A percentile compares a stretch with the other conserved stretches of the same genome.
Evolutionary conservation across 495 filamentous ascomycete species (phyloP).

Genomic region (Peziza echinospora): DNA sequence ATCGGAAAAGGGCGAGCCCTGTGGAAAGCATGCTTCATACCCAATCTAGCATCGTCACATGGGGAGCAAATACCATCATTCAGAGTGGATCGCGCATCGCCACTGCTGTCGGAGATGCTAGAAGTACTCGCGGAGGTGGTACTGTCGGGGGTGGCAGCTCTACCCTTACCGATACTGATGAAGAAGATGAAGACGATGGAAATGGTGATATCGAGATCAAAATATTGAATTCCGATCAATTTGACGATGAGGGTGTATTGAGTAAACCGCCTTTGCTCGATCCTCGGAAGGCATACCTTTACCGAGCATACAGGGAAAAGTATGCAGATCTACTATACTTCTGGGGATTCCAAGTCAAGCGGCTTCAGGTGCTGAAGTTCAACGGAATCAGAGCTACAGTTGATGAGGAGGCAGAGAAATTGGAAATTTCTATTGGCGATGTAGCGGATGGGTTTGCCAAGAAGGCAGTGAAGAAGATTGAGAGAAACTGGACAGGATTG

Average conservation of each 20-base stretch:
- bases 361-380: conserved; percentile 70
- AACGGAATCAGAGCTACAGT: conserved; percentile 33
- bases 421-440: conserved; percentile 3
- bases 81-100: conserved; percentile 21
- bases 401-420: conserved; percentile 12
- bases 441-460: conserved; percentile 12
- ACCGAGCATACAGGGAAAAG: conserved; percentile 47
- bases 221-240: conserved; percentile 53
- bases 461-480: conserved; percentile 19
- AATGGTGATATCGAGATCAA: conserved; percentile 32
- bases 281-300: conserved; percentile 33
- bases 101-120: conserved; percentile 6
- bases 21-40: conserved; percentile 39
- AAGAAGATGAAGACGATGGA: conserved; percentile 22
- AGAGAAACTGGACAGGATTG: conserved; percentile 5
- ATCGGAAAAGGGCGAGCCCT: conserved; percentile 42
- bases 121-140: conserved; percentile 23
- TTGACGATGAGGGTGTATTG: conserved; percentile 55
- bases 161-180: conserved; percentile 22
- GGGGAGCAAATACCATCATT: conserved; percentile 41
- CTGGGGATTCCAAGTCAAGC: conserved; percentile 56
- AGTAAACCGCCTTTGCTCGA: conserved; percentile 44
- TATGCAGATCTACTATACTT: conserved; percentile 66
- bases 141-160: conserved; percentile 25
- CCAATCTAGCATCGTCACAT: conserved; percentile 37